Percentiles rank a stretch among this genome's conserved stretches.
phyloP scores from a whole-genome alignment of 257 asterid species.

The Gentiana straminea region DNA sequence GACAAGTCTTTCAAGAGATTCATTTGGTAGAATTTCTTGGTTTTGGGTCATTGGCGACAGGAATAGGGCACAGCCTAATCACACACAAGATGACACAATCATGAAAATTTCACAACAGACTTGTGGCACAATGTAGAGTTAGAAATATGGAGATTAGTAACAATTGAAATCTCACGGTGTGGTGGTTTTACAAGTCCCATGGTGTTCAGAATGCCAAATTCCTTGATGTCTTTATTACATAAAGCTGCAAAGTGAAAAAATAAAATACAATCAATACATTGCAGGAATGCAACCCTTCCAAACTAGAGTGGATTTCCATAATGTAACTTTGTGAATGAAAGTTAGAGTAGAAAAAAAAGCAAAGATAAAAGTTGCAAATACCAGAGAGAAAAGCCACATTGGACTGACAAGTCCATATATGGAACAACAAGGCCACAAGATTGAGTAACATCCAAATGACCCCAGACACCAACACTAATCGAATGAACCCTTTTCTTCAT shows the following conservation, averaged over 20 bases:
- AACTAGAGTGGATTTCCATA: background rate
- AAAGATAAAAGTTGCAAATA: no score
- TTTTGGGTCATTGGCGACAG: constrained; percentile 50
- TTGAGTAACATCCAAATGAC: constrained; percentile 38
- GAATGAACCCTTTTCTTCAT: constrained; percentile 38
- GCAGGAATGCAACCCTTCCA: background rate
- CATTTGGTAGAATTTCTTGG: constrained; percentile 50
- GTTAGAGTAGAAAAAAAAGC: background rate
- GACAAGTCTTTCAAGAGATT: constrained; percentile 42
- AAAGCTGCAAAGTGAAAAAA: constrained; percentile 45
- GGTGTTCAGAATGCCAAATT: constrained; percentile 52
- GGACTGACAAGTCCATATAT: constrained; percentile 42
- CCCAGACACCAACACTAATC: constrained; percentile 31
- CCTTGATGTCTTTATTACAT: constrained; percentile 87
- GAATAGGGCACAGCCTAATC: constrained; percentile 65
- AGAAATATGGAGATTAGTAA: background rate
- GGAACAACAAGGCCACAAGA: constrained; percentile 27
- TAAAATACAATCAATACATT: constrained; percentile 3
- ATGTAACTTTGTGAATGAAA: background rate
- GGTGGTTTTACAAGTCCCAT: constrained; percentile 79
- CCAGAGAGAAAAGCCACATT: constrained; percentile 36
- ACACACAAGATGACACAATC: constrained; percentile 5
- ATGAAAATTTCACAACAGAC: background rate
- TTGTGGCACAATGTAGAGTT: background rate
- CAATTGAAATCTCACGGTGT: constrained; percentile 57